A percentile compares a stretch with the other conserved stretches of the same genome.
Conservation (phyloP, 2,329 filamentous ascomycete species). For the Xylaria polymorpha region DNA sequence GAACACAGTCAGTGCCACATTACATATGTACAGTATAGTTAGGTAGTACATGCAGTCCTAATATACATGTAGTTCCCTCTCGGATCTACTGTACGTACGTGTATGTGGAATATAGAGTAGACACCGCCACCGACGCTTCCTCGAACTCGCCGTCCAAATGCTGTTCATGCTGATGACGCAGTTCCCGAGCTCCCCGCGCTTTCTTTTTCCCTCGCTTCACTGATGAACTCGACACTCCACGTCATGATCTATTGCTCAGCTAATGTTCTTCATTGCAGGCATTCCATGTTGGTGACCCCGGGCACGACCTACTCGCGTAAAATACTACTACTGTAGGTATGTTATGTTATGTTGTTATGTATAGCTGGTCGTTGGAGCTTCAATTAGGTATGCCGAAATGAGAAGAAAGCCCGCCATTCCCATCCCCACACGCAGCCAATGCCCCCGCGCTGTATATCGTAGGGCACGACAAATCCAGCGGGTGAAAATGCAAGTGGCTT, state of each 20-base stretch:
- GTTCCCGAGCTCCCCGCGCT: constrained; percentile 29
- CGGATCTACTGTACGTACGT: constrained; percentile 4
- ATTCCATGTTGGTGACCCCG: constrained; percentile 13
- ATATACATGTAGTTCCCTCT: constrained; percentile 24
- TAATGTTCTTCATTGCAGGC: background rate
- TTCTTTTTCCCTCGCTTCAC: constrained; percentile 24
- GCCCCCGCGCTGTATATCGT: constrained; percentile 15
- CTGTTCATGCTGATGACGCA: constrained; percentile 25
- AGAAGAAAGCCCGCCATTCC: constrained; percentile 14
- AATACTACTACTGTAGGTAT: too few relatives aligned
- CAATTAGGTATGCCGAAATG: constrained; percentile 9
- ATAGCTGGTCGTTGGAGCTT: constrained; percentile 5
- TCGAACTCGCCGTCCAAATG: constrained; percentile 8
- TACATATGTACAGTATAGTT: too few relatives aligned
- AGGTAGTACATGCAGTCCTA: background rate
- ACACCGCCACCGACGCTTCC: constrained; percentile 1
- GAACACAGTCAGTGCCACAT: too few relatives aligned
- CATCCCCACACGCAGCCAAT: constrained; percentile 16
- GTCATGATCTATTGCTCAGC: background rate
- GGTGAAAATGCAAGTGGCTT: constrained; percentile 37
- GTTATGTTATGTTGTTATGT: too few relatives aligned
- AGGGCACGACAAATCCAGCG: constrained; percentile 26
- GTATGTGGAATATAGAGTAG: background rate
- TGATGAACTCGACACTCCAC: constrained; percentile 10
- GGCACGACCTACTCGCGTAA: background rate